phyloP scores from a whole-genome alignment of 139 green algal genomes.

The Ettlia oleoabundans region DNA sequence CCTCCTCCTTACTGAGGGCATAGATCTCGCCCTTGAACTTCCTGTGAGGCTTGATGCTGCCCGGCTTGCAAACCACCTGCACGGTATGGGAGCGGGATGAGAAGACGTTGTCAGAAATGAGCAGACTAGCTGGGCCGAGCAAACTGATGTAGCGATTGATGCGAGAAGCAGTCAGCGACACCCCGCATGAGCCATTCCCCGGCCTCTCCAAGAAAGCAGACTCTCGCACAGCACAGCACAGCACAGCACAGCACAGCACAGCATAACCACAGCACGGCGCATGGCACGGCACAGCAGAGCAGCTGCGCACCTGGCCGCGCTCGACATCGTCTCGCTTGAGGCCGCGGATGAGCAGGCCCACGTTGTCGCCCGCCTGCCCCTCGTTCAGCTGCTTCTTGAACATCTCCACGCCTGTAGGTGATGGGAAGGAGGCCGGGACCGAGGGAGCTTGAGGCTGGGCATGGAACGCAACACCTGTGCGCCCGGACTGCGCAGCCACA shows the following conservation, averaged over 20 bases:
- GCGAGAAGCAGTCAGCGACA: too few relatives aligned
- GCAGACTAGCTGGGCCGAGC: too few relatives aligned
- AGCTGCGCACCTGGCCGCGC: slow-evolving; percentile 79
- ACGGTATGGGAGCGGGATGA: not conserved
- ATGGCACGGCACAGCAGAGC: not conserved
- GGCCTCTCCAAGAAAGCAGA: too few relatives aligned
- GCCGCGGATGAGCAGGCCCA: slow-evolving; percentile 94
- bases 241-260: too few relatives aligned
- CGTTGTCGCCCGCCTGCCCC: slow-evolving; percentile 97
- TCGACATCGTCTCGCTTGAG: slow-evolving; percentile 95
- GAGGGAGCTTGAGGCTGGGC: not conserved
- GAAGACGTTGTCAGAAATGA: too few relatives aligned
- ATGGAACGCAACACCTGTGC: too few relatives aligned
- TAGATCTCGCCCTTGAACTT: slow-evolving; percentile 94
- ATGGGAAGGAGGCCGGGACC: not conserved
- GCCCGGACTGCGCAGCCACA: not conserved
- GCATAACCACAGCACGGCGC: too few relatives aligned
- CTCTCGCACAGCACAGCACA: too few relatives aligned
- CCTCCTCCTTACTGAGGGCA: slow-evolving; percentile 97
- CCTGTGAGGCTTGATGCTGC: slow-evolving; percentile 78
- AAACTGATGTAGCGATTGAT: too few relatives aligned
- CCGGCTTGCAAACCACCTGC: slow-evolving; percentile 88
- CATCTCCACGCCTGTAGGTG: slow-evolving; percentile 88
- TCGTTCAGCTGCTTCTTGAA: slow-evolving; percentile 97
- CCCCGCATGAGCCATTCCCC: too few relatives aligned